Percentiles rank a stretch among this genome's conserved stretches.
phyloP scores from a whole-genome alignment of 768 basidiomycete genomes.

The Phanerochaete carnosa region DNA sequence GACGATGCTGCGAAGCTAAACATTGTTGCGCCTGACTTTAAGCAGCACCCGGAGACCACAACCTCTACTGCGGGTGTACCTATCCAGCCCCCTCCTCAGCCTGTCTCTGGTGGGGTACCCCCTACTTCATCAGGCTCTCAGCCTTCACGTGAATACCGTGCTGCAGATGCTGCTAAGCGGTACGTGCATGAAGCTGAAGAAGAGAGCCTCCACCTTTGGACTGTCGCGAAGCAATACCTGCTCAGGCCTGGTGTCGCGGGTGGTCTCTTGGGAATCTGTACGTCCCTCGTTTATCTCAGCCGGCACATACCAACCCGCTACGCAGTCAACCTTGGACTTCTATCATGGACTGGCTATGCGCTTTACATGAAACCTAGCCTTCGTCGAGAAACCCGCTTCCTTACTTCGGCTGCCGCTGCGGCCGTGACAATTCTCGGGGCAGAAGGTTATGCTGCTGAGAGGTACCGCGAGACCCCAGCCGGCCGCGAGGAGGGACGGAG shows the following conservation, averaged over 20 bases:
- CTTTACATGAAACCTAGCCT: slow-evolving; percentile 62
- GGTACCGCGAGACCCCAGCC: slow-evolving; percentile 53
- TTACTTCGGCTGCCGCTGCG: slow-evolving; percentile 52
- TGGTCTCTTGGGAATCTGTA: slow-evolving; percentile 68
- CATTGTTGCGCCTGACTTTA: slow-evolving; percentile 50
- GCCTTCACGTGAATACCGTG: not conserved
- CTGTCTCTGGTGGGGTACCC: slow-evolving; percentile 6
- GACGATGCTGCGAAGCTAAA: slow-evolving; percentile 56
- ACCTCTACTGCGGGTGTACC: slow-evolving; percentile 21
- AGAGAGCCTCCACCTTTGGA: slow-evolving; percentile 53
- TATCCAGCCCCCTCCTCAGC: slow-evolving; percentile 19
- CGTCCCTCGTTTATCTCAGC: not conserved
- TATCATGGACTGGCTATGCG: slow-evolving; percentile 57
- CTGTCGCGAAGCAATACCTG: slow-evolving; percentile 47
- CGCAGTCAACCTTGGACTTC: slow-evolving; percentile 70
- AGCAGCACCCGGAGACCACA: slow-evolving; percentile 41
- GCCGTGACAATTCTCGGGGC: slow-evolving; percentile 54
- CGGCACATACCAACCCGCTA: not conserved
- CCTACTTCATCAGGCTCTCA: not conserved
- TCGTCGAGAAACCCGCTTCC: slow-evolving; percentile 50
- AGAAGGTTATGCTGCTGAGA: slow-evolving; percentile 63
- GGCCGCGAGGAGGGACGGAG: slow-evolving; percentile 55
- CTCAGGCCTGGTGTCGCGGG: slow-evolving; percentile 69
- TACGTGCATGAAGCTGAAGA: slow-evolving; percentile 41
- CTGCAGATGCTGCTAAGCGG: slow-evolving; percentile 29